Conservation (phyloP, 306 rosid species). For the Trifolium subterraneum region DNA sequence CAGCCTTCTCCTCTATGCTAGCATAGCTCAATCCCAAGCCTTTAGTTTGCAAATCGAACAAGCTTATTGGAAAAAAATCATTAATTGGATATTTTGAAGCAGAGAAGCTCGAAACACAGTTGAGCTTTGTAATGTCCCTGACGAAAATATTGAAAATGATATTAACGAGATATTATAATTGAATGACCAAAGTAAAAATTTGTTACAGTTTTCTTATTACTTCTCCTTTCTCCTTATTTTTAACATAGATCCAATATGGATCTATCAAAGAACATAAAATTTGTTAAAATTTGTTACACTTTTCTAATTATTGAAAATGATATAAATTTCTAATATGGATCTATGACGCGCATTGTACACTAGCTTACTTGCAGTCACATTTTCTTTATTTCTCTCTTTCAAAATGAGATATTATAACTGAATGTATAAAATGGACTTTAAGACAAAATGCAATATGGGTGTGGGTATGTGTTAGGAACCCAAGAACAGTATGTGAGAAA, state of each 20-base stretch:
- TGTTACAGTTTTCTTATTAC: constrained; percentile 20
- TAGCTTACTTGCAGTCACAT: too few species aligned
- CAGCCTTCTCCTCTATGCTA: constrained; percentile 50
- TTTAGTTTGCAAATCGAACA: constrained; percentile 58
- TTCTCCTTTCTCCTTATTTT: constrained; percentile 16
- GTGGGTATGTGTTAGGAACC: neutral
- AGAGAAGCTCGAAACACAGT: constrained; percentile 64
- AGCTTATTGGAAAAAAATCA: constrained; percentile 70
- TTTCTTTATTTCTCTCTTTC: too few species aligned
- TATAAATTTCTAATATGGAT: too few species aligned
- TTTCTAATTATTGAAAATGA: too few species aligned
- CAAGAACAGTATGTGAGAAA: too few species aligned
- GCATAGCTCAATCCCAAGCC: constrained; percentile 46
- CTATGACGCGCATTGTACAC: too few species aligned
- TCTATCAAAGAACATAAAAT: too few species aligned
- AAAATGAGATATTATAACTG: too few species aligned
- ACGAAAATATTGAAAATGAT: constrained; percentile 34
- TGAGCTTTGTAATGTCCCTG: constrained; percentile 79
- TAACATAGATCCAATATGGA: too few species aligned
- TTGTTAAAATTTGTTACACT: too few species aligned
- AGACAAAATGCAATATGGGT: constrained; percentile 4
- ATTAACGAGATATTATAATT: constrained; percentile 40
- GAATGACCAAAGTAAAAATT: constrained; percentile 13
- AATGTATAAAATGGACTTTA: constrained; percentile 31
- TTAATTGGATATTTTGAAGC: constrained; percentile 55